phyloP scores from a whole-genome alignment of 805 yeast species.

The Blastobotrys americana region DNA sequence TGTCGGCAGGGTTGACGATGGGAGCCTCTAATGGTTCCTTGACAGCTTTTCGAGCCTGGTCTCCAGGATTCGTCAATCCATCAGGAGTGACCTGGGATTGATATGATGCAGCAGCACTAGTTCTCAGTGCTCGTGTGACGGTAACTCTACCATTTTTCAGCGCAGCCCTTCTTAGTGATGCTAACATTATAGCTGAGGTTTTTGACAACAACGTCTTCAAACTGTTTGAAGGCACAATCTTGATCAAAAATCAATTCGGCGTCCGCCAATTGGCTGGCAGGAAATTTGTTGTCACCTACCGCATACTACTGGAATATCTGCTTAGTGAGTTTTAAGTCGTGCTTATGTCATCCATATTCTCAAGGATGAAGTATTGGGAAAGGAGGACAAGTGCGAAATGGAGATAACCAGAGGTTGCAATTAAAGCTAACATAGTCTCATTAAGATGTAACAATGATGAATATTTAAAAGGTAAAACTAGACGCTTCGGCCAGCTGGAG shows the following conservation, averaged over 20 bases:
- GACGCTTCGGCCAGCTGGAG: too few relatives aligned
- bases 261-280: neutral
- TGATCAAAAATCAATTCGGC: neutral
- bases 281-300: neutral
- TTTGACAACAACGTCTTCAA: neutral
- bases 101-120: neutral
- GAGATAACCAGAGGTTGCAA: neutral
- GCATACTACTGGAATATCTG: too few relatives aligned
- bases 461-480: too few relatives aligned
- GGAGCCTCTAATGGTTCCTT: neutral
- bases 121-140: neutral
- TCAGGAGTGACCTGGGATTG: constrained; percentile 4
- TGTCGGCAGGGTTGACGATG: constrained; percentile 69
- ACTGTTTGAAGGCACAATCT: too few relatives aligned
- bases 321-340: too few relatives aligned
- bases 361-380: too few relatives aligned
- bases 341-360: too few relatives aligned
- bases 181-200: neutral
- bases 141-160: neutral
- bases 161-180: neutral
- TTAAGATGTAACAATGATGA: too few relatives aligned
- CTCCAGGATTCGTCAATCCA: constrained; percentile 4
- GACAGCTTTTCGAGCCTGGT: constrained; percentile 1
- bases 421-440: neutral
- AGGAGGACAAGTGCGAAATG: too few relatives aligned